Base-by-base conservation (phyloP, 805 yeast species). In the Starmerella powellii region DNA sequence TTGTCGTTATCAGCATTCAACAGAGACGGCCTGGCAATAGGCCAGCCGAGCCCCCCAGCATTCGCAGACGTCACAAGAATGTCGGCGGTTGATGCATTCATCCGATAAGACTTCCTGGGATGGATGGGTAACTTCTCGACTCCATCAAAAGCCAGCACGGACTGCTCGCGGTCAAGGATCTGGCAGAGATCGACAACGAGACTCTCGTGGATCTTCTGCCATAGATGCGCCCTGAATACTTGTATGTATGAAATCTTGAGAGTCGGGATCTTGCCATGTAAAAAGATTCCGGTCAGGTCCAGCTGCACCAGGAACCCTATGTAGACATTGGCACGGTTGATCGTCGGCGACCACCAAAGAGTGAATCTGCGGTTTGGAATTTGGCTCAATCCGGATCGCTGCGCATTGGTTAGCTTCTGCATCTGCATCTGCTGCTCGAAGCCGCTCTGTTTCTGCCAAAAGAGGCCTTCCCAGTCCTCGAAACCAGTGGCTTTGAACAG, bases 261-360 rank as follows among this genome's bases (percentile, higher is more conserved):
- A 0, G 99, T 91, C 6, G 99, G 99, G 50, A 91, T 91, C 61
- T 91, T 91, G 52, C 99, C 99, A 58, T 91, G 99, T 38, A 91
- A 66, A 61, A 91, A 91, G 23, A 91, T 88, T 55, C 98, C 99
- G 0, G 99, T 91, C 56, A 91, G 66, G 62, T 91, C 99, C 34
- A 91, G 68, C 59, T 91, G 99, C 23, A 91, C 98, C 56, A 87
- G 68, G 65, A 91, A 91, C 21, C 99, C 99, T 44, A 91, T 96
- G 57, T 91, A 91, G 20, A 91, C 97, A 57, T 91, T 91, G 5
- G 98, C 98, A 50, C 99, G 73, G 56, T 91, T 91, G 54, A 91
- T 91, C 0, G 99, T 91, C 5, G 99, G 99, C 0, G 96, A 86
- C 99, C 99, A 91, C 99, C 99, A 91, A 24, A 91, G 65, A 0